Evolutionary conservation across 345 rosid genomes (phyloP).

Genomic region (Linum tenue): DNA sequence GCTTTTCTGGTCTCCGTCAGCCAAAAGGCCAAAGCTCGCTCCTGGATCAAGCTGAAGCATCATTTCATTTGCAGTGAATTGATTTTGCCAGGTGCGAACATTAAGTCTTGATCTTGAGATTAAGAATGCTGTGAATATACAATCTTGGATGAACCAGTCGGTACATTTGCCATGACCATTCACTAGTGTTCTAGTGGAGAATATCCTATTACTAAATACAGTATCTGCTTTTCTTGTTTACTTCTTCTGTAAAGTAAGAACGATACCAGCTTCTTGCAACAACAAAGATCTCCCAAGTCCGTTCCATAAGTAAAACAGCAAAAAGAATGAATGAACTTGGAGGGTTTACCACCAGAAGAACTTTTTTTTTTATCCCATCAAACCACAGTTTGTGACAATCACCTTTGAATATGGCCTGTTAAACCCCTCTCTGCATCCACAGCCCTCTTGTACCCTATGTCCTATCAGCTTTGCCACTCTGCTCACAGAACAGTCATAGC

Average conservation of each 20-base stretch:
- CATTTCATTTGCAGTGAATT: neutral
- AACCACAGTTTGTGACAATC: constrained; percentile 60
- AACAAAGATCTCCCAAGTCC: neutral
- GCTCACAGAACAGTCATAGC: constrained; percentile 7
- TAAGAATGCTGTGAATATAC: too few species aligned
- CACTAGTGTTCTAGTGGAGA: too few species aligned
- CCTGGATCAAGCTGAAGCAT: constrained; percentile 24
- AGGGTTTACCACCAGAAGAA: neutral
- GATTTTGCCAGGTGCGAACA: constrained; percentile 6
- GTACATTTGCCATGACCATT: too few species aligned
- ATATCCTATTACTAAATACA: too few species aligned
- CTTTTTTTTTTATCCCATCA: constrained; percentile 28
- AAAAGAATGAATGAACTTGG: constrained; percentile 5
- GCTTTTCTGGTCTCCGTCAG: constrained; percentile 53
- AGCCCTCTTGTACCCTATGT: constrained; percentile 90
- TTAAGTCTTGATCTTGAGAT: too few species aligned
- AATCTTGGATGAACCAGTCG: too few species aligned
- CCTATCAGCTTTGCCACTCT: constrained; percentile 78
- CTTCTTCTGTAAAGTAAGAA: too few species aligned
- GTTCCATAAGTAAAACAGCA: neutral
- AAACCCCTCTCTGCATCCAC: constrained; percentile 84
- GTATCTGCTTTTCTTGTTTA: too few species aligned
- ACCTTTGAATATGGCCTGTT: constrained; percentile 84
- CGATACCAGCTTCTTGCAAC: too few species aligned
- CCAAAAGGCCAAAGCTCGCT: constrained; percentile 39